Evolutionary conservation across 148 eudicot species (phyloP).

Genomic region (Camellia sinensis): DNA sequence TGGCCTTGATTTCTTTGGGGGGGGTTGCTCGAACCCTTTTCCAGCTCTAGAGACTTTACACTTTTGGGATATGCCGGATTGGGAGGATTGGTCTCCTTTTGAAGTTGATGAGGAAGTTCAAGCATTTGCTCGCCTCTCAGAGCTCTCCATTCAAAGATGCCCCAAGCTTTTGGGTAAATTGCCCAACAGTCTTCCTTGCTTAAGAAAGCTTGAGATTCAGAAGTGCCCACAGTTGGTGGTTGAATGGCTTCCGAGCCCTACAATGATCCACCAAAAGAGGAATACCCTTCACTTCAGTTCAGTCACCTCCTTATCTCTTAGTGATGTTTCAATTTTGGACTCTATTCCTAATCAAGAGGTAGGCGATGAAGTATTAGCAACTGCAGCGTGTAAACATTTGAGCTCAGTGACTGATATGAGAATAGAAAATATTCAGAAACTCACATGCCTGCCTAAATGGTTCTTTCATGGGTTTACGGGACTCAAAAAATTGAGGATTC

Average conservation of each 20-base stretch:
- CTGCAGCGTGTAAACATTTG: neutral
- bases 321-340: neutral
- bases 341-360: neutral
- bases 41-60: constrained; percentile 15
- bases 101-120: neutral
- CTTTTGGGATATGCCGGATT: constrained; percentile 17
- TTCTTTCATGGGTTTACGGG: neutral
- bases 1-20: constrained; percentile 24
- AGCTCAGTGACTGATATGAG: neutral
- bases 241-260: too few species aligned
- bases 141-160: too few species aligned
- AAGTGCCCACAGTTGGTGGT: too few species aligned
- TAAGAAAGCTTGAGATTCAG: too few species aligned
- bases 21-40: constrained; percentile 12
- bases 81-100: constrained; percentile 18
- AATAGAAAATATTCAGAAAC: neutral
- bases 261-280: too few species aligned
- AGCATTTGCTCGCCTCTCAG: too few species aligned
- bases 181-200: too few species aligned
- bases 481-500: neutral
- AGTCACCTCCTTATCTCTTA: neutral
- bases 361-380: neutral
- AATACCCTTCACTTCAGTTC: neutral
- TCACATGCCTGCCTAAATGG: neutral
- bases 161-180: too few species aligned